A percentile compares a stretch with the other conserved stretches of the same genome.
phyloP scores from a whole-genome alignment of 305 asterid genomes.

The Fraxinus sp. region DNA sequence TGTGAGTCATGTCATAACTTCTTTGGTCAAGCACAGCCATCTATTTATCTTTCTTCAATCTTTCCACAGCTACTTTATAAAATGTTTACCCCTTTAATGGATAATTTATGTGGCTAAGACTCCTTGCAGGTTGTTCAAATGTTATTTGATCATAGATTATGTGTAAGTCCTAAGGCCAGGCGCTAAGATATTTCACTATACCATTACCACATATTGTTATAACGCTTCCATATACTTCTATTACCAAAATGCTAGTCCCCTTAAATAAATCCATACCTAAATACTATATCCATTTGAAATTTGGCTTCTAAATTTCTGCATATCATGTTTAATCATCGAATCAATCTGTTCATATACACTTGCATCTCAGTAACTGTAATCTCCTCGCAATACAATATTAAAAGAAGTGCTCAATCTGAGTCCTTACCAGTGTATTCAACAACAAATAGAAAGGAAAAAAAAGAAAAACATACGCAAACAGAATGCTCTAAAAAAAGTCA shows the following conservation, averaged over 20 bases:
- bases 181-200: background rate
- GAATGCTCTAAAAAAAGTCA: background rate
- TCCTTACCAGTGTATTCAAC: background rate
- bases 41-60: background rate
- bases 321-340: background rate
- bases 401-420: background rate
- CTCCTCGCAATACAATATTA: background rate
- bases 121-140: background rate
- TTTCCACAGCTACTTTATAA: background rate
- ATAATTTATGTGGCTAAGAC: background rate
- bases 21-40: background rate
- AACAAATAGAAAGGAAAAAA: background rate
- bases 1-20: background rate
- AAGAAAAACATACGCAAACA: background rate
- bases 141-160: background rate
- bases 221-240: background rate
- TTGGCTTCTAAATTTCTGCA: background rate
- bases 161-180: background rate
- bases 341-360: background rate
- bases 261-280: background rate
- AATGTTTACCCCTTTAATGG: background rate
- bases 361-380: background rate
- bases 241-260: background rate
- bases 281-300: background rate
- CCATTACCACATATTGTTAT: background rate